Base-by-base conservation (phyloP, 345 rosid species). In the Melastoma malabathricum region DNA sequence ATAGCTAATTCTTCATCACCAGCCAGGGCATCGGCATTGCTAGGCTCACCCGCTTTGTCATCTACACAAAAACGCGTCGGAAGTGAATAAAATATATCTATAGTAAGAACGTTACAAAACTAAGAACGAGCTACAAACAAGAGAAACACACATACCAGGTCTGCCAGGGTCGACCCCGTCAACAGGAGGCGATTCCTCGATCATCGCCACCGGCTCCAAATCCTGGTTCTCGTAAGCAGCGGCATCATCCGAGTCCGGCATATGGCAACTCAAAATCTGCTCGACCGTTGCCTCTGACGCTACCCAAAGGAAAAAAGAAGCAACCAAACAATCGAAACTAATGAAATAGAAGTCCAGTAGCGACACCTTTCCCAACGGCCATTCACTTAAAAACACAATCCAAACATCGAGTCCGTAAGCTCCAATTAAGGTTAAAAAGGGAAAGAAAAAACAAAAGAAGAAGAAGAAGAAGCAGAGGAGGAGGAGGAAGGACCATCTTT, bases 191-290 rank as follows among this genome's bases (percentile, higher is more conserved):
- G 72, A 54, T 53, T 76, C 88, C 62, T 87, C 84, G 48, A 75
- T 29, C 77, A 72, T 79, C 16, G 76, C 80, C 55, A 73, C 70
- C 2, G 73, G 64, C 60, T 79, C 86, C 51, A 78, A 88, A 54
- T 74, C 84, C 44, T 65, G 76, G 52, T 79, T 74, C 55, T 79
- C 83, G 52, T 63, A 73, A 0, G 62, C 76, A 48, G 69, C 71
- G 46, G 61, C 80, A 63, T 71, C 75, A 58, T 75, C 80, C 3
- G 70, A 62, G 48, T 79, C 89, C 3, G 83, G 71, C 69, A 68
- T 50, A 43, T 64, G 76, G 58, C 71, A 73, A 20, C 64, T 78
- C 50, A 83, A 57, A 29, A 72, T 65, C 64, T 71, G 81, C 59
- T 81, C 89, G 64, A 34, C 12, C 12, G 41, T 67, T 83, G 43